Base-by-base conservation (phyloP, 352 stramenopile genomes). In the Globisporangium parvum region DNA sequence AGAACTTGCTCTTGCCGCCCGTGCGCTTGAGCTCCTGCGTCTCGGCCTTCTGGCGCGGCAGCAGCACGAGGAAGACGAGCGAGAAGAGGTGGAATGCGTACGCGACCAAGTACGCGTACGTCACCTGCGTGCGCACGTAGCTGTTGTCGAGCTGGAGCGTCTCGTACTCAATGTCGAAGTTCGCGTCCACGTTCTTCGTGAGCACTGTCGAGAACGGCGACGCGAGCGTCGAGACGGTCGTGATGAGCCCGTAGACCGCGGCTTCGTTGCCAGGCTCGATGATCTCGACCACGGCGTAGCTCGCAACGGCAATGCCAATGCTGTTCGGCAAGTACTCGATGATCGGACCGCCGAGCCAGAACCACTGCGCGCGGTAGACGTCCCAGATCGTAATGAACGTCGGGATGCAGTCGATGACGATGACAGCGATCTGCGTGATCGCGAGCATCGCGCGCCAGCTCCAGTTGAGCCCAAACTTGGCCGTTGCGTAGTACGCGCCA, bases 391-490 rank as follows among this genome's bases (percentile, higher is more conserved):
- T 77, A 15, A 67, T 39, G 50, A 70, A 71, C 14, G 53, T n/a
- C 23, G 60, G 62, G 35, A 74, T 47, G 31, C 52, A 42, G 41
- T 71, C 64, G 41, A 71, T 41, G 10, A 51, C 10, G 48, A 63
- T 51, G 23, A 65, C 39, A 1, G 47, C 31, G 15, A 77, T 37
- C 45, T 78, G 50, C 4, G 68, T 67, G 41, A 80, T 24, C 6
- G 75, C 68, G 28, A 80, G 59, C 55, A 79, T 71, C 51, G 58
- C 70, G 49, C 71, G 74, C 74, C 74, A 84, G 59, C 72, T 75
- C 74, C 74, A 84, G 42, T 73, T 68, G 31, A 81, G 57, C 1
- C 71, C 71, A 53, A 60, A 80, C 48, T 66, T 56, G 26, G 62
- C 62, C 14, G 70, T 68, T 24, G 51, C 35, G 49, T 75, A 59